These are phyloP conservation scores for Yamadazyma tumulicola DNA, from an alignment of 805 yeast species.

Conservation along the genomic window DNA sequence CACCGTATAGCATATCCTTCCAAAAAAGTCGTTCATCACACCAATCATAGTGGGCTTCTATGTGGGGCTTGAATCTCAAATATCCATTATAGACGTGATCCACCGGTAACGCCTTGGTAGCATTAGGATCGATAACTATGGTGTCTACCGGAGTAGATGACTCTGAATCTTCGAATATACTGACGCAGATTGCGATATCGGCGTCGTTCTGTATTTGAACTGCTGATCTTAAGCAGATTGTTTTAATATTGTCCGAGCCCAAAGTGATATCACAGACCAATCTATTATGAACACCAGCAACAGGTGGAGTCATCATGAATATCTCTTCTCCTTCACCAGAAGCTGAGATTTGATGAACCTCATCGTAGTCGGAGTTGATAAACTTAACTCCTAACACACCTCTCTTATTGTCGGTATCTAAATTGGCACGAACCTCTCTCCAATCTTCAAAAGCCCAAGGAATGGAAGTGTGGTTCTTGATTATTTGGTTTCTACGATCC, in stretches of 20 bases:
- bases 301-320: conserved; percentile 61
- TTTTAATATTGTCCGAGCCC: conserved; percentile 74
- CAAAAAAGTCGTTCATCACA: conserved; percentile 60
- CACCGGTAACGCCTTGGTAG: conserved; percentile 68
- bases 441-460: conserved; percentile 97
- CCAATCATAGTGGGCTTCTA: conserved; percentile 59
- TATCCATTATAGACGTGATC: conserved; percentile 57
- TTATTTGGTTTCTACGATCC: conserved; percentile 13
- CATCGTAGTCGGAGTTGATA: conserved; percentile 52
- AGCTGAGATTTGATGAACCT: conserved; percentile 57
- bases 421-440: conserved; percentile 77
- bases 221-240: conserved; percentile 75
- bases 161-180: conserved; percentile 32
- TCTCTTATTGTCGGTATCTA: conserved; percentile 61
- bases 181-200: conserved; percentile 55
- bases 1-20: conserved; percentile 52
- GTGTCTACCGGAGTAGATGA: conserved; percentile 11
- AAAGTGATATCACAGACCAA: conserved; percentile 67
- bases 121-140: conserved; percentile 49
- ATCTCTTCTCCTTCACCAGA: conserved; percentile 82
- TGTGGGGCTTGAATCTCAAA: conserved; percentile 60
- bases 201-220: conserved; percentile 60
- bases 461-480: conserved; percentile 47
- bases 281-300: conserved; percentile 64
- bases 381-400: conserved; percentile 64